Base-by-base conservation (phyloP, 148 eudicot genomes). In the Selenicereus undatus region DNA sequence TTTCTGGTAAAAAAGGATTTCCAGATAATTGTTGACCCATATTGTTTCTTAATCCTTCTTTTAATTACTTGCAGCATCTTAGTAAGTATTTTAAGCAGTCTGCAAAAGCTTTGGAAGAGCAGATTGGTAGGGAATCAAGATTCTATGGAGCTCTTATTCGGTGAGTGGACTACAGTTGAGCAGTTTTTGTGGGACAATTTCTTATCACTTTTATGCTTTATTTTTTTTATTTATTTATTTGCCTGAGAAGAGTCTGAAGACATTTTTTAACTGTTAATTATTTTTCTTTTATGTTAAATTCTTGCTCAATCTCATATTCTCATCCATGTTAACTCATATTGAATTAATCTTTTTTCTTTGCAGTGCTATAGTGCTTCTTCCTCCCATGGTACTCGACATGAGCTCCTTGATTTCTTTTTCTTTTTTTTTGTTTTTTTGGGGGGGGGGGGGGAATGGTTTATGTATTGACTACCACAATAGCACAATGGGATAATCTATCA, bases 141-240 rank as follows among this genome's bases (percentile, higher is more conserved):
- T 96, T 96, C 82, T 96, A 96, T 81, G 97, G 99, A 78, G 98
- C 99, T 88, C 94, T 96, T 62, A 96, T 96, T 79, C 90, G 99
- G 99, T 96, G 78, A 83, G 89, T 76, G 35, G 36, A 81, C 81
- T 60, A 12, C 74, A 36, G 26, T 73, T 71, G n/a, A 35, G 8
- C 14, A 18, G 5, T 70, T 51, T 29, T n/a, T 68, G 20, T 7
- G 11, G 76, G 27, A 27, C 32, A 64, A 39, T n/a, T n/a, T 60
- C 71, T 22, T 65, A 35, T 51, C 51, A 10, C 8, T n/a, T 24
- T 54, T 21, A 5, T 70, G 36, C 26, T 2, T 24, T 71, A 4
- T 39, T 4, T 4, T 39, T 1, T 39, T 39, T 39, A 4, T 4
- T 39, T 4, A 4, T 39, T 39, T 39, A 4, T 48, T 48, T 48